Conservation (phyloP, 2,329 filamentous ascomycete genomes). For the Pseudocercospora musae region DNA sequence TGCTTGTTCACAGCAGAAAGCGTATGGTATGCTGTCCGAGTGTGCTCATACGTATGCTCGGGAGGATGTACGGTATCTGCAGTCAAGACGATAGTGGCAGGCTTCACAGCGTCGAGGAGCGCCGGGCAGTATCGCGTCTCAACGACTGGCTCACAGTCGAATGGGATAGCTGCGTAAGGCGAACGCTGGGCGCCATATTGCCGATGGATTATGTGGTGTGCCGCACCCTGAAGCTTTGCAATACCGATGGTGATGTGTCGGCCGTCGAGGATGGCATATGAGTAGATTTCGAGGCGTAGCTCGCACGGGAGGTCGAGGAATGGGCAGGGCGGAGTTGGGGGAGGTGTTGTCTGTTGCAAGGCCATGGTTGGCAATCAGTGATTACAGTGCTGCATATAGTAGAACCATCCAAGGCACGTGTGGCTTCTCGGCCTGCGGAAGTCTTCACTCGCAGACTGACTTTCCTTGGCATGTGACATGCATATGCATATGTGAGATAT, state of each 20-base stretch:
- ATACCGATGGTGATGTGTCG: constrained; percentile 40
- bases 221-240: constrained; percentile 34
- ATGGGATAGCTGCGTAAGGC: constrained; percentile 39
- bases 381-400: neutral
- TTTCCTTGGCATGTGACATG: too few relatives aligned
- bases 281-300: constrained; percentile 43
- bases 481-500: too few relatives aligned
- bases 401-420: neutral
- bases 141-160: constrained; percentile 37
- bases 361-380: neutral
- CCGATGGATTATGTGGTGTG: constrained; percentile 32
- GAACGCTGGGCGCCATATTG: constrained; percentile 24
- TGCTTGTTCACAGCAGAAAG: constrained; percentile 31
- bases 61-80: constrained; percentile 9
- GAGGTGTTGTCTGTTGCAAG: neutral
- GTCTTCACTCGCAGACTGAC: too few relatives aligned
- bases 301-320: constrained; percentile 39
- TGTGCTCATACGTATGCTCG: constrained; percentile 10
- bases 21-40: constrained; percentile 18
- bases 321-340: constrained; percentile 10
- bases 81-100: constrained; percentile 25
- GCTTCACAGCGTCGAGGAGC: constrained; percentile 34
- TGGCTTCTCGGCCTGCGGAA: neutral
- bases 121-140: constrained; percentile 33
- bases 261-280: constrained; percentile 37